phyloP scores from a whole-genome alignment of 768 basidiomycete genomes.

The Trametes villosa region DNA sequence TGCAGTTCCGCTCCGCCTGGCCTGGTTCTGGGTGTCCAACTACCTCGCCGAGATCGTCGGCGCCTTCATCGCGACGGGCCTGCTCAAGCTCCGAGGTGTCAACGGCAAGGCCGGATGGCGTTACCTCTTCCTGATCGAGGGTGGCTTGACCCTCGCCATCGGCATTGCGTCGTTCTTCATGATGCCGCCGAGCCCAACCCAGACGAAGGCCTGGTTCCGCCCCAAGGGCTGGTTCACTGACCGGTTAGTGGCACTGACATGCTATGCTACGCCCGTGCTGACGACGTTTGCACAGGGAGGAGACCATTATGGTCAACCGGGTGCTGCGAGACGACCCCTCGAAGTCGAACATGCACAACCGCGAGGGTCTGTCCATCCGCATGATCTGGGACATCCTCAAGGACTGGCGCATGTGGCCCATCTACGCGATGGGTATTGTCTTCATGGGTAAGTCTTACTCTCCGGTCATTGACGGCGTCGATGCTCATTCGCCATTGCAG shows the following conservation, averaged over 20 bases:
- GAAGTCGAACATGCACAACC: slow-evolving; percentile 73
- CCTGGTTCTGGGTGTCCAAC: slow-evolving; percentile 70
- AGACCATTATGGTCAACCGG: slow-evolving; percentile 64
- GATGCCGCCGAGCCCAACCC: slow-evolving; percentile 66
- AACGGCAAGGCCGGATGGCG: slow-evolving; percentile 60
- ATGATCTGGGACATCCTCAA: slow-evolving; percentile 55
- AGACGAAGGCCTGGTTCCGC: slow-evolving; percentile 62
- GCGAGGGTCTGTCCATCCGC: slow-evolving; percentile 56
- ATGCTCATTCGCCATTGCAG: slow-evolving; percentile 32
- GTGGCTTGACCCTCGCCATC: slow-evolving; percentile 51
- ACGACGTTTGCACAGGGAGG: slow-evolving; percentile 47
- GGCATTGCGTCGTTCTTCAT: slow-evolving; percentile 57
- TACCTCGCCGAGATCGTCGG: slow-evolving; percentile 57
- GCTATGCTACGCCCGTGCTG: background rate
- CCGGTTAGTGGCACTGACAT: slow-evolving; percentile 35
- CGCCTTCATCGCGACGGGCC: slow-evolving; percentile 68
- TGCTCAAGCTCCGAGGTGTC: slow-evolving; percentile 57
- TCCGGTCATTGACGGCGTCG: background rate
- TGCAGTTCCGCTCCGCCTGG: slow-evolving; percentile 65
- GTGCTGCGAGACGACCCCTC: slow-evolving; percentile 68
- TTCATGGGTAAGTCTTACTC: slow-evolving; percentile 50
- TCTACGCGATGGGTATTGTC: slow-evolving; percentile 59
- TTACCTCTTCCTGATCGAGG: slow-evolving; percentile 62
- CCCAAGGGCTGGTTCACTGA: slow-evolving; percentile 71
- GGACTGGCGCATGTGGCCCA: slow-evolving; percentile 70